phyloP scores from a whole-genome alignment of 202 grass and related monocot genomes.

The Schoenoplectus tabernaemontani region DNA sequence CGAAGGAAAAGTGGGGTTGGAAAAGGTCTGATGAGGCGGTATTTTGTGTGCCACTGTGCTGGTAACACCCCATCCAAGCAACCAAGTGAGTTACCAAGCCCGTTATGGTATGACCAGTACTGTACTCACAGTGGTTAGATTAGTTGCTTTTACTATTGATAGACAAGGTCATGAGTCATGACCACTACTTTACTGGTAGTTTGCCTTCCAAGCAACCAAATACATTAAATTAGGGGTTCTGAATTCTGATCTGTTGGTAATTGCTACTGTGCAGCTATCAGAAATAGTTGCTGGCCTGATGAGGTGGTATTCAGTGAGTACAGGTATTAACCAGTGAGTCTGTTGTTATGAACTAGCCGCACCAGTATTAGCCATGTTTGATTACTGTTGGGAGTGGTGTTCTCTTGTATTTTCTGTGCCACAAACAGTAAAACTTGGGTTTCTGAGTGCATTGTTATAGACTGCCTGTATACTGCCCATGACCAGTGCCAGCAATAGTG shows the following conservation, averaged over 20 bases:
- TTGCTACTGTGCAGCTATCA: neutral
- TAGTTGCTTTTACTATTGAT: neutral
- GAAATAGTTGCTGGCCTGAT: too few species aligned
- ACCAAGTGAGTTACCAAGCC: conserved; percentile 23
- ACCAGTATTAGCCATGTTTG: neutral
- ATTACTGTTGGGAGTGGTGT: neutral
- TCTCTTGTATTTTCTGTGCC: neutral
- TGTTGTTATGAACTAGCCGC: neutral
- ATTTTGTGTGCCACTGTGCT: conserved; percentile 78
- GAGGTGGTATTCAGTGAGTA: too few species aligned
- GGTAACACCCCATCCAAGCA: conserved; percentile 50
- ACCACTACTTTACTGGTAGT: neutral
- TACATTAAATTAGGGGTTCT: neutral
- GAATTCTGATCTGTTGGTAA: neutral
- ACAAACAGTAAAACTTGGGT: neutral
- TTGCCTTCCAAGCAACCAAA: neutral
- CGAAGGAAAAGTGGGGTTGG: conserved; percentile 61
- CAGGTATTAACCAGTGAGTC: too few species aligned
- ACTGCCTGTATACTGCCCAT: neutral
- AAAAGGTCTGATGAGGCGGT: conserved; percentile 50
- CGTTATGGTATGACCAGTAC: neutral
- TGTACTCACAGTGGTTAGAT: neutral
- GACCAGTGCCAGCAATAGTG: neutral
- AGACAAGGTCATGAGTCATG: neutral
- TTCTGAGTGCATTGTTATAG: neutral